Base-by-base conservation (phyloP, 2,329 filamentous ascomycete genomes). In the Fusarium sp. region DNA sequence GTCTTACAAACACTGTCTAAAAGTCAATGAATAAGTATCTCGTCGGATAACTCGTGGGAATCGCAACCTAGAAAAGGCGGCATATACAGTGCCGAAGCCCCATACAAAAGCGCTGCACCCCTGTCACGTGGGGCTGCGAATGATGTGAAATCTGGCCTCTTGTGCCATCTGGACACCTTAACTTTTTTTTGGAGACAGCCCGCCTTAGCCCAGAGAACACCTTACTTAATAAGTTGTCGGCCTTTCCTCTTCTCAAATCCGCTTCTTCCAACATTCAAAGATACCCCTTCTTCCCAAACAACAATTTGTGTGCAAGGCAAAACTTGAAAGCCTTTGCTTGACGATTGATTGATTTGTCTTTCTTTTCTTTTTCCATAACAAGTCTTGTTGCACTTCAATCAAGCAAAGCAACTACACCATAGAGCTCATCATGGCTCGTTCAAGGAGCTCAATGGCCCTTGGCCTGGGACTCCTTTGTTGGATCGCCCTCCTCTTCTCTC, bases 401-500 rank as follows among this genome's bases (percentile, higher is more conserved):
- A 59, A 60, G 61, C 34, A 64, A 45, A 71, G 66, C 71, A 74
- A 63, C 56, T 67, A 55, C 29, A 50, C 22, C 60, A 63, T 49
- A 71, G 61, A 66, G 65, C 70, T 72, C 77, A 78, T 77, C 74
- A 87, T 87, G 85, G 83, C 85, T 83, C 82, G 83, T 78, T 90
- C 89, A 80, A 84, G 88, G 86, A 86, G 88, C 85, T 86, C 89
- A 84, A 86, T 91, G 88, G 87, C 90, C 87, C 81, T 95, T 86
- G 86, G 91, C 90, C 86, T 98, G 88, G 94, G 94, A 89, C 85
- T 96, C 81, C 86, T 97, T 83, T 91, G 95, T 85, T 98, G 97
- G 87, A 91, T 98, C 77, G 89, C 94, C 80, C 89, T 97, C 72
- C 89, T 98, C 74, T 93, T 99, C 78, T 90, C 92, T 72, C 94